Evolutionary conservation across 352 stramenopile species (phyloP).

Genomic region (Phytophthora brassicae): DNA sequence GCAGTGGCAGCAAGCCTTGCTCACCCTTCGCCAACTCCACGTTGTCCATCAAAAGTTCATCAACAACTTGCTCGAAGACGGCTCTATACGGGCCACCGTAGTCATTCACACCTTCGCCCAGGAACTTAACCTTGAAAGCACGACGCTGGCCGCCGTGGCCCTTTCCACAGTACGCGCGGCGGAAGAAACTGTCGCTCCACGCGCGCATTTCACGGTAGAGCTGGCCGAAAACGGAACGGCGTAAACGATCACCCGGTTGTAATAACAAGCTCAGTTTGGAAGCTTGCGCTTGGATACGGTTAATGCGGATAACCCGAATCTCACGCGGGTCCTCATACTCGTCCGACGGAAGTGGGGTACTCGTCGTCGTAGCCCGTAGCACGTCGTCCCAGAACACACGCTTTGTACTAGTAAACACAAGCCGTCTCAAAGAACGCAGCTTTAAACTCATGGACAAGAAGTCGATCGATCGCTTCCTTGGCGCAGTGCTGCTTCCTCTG

Average conservation of each 20-base stretch:
- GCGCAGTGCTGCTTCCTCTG: not conserved
- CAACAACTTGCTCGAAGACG: slow-evolving; percentile 96
- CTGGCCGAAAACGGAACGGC: too few species aligned
- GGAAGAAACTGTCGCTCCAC: slow-evolving; percentile 94
- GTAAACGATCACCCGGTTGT: too few species aligned
- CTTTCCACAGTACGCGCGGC: slow-evolving; percentile 96
- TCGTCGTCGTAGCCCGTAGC: slow-evolving; percentile 94
- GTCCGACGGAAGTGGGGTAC: slow-evolving; percentile 96
- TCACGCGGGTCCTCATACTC: slow-evolving; percentile 99
- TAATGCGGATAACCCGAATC: slow-evolving; percentile 97
- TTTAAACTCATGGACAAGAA: slow-evolving; percentile 80
- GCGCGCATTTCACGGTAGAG: slow-evolving; percentile 61
- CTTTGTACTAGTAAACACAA: slow-evolving; percentile 93
- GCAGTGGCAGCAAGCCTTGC: slow-evolving; percentile 81
- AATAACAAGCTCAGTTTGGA: too few species aligned
- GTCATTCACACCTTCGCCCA: slow-evolving; percentile 98
- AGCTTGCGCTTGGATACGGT: too few species aligned
- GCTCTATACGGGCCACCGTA: slow-evolving; percentile 98
- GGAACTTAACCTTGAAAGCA: slow-evolving; percentile 99
- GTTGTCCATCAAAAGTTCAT: slow-evolving; percentile 93
- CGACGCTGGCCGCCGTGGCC: slow-evolving; percentile 96
- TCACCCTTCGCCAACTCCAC: slow-evolving; percentile 85
- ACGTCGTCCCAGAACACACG: slow-evolving; percentile 93
- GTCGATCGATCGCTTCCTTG: slow-evolving; percentile 33
- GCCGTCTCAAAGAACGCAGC: slow-evolving; percentile 64